Evolutionary conservation across 192 early-diverging fungal species (phyloP), one percentile per base, ranked within the genome.

Genomic region (Entophlyctis helioformis): DNA sequence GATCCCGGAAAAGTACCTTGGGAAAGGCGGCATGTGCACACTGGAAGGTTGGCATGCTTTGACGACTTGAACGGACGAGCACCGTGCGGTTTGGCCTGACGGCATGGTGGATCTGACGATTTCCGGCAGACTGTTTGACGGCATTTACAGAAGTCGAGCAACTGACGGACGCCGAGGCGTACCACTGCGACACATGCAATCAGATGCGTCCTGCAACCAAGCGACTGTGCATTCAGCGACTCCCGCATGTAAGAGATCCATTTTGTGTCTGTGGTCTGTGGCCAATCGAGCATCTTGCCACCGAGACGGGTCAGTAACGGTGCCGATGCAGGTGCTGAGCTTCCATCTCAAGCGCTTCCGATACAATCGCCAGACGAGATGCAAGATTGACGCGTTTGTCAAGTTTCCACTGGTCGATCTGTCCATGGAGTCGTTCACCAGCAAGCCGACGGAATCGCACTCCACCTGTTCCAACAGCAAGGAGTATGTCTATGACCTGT

Each of bases 271-370:
- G 13, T 13, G 19, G 7, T 21, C 13, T 16, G 12, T 48, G 16
- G 15, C 1, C 28, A 12, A 16, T n/a, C 26, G 13, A 1, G 29
- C 26, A 28, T 1, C 15, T 45, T 19, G 15, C 19, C n/a, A n/a
- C n/a, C n/a, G n/a, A n/a, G n/a, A n/a, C n/a, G n/a, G 19, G 13
- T 38, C 35, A 48, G 36, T 41, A 11, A 19, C 11, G 13, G n/a
- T 48, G 21, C 18, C 22, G 28, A 0, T 1, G 11, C 29, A 58
- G 56, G 44, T 58, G 4, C 18, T 58, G 22, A 41, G 40, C 22
- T 23, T 58, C 13, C 56, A 58, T 31, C 41, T 58, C 13, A 58
- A 53, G 50, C 42, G 56, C 31, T 52, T 53, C 36, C 42, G 40
- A 12, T 52, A 23, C 48, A 16, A 18, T 2, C 18, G 32, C 42